These are phyloP conservation scores for Dichotomopilus funicola DNA, from an alignment of 2,329 filamentous ascomycete genomes.

Conservation along the genomic window DNA sequence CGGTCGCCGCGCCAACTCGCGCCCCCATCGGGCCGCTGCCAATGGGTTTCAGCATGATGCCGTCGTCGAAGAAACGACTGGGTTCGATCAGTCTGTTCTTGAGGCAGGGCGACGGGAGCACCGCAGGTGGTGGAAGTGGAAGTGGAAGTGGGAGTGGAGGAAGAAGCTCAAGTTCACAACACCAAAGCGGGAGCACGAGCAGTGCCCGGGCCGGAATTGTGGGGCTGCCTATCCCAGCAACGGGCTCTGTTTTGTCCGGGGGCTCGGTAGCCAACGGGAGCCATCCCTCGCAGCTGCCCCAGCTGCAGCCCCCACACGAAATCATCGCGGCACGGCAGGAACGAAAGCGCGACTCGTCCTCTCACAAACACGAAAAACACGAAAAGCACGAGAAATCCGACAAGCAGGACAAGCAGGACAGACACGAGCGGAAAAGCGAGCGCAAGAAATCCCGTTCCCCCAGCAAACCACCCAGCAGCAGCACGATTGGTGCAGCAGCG, in stretches of 20 bases:
- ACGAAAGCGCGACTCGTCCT: conserved; percentile 18
- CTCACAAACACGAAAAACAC: no score
- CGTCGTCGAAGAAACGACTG: conserved; percentile 27
- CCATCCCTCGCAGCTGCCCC: conserved; percentile 14
- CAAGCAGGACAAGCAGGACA: no score
- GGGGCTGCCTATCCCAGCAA: conserved; percentile 18
- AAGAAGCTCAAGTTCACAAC: no score
- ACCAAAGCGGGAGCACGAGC: conserved; percentile 2
- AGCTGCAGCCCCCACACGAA: conserved; percentile 26
- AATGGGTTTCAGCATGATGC: conserved; percentile 28
- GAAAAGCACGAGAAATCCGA: no score
- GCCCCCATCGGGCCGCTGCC: background rate
- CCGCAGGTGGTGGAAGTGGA: background rate
- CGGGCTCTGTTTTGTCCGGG: conserved; percentile 10
- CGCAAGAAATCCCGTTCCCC: no score
- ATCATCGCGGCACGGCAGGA: conserved; percentile 30
- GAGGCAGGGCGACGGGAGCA: conserved; percentile 17
- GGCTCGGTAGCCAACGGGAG: background rate
- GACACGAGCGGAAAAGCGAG: no score
- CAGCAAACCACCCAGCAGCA: no score
- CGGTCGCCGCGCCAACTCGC: background rate
- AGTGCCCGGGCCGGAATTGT: conserved; percentile 9
- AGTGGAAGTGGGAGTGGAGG: no score
- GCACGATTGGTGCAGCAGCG: no score
- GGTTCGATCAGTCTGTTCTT: conserved; percentile 30